A percentile compares a stretch with the other conserved stretches of the same genome.
phyloP scores from a whole-genome alignment of 2,329 filamentous ascomycete species.

The Hymenoscyphus fructigenus region DNA sequence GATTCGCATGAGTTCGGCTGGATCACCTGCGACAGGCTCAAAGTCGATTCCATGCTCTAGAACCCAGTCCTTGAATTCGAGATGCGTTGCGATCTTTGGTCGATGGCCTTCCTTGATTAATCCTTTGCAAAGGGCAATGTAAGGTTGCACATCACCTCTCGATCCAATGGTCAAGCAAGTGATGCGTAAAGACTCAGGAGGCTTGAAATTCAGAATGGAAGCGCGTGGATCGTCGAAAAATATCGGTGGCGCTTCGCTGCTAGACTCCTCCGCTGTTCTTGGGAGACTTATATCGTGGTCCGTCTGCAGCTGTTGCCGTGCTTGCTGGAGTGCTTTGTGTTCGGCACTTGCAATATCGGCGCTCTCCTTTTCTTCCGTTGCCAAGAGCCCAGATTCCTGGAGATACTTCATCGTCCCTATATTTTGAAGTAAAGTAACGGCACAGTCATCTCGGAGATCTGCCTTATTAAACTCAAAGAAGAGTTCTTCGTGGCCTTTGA shows the following conservation, averaged over 20 bases:
- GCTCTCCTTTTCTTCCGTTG: conserved; percentile 66
- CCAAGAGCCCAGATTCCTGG: conserved; percentile 66
- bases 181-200: conserved; percentile 72
- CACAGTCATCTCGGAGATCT: conserved; percentile 84
- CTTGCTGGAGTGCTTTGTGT: conserved; percentile 75
- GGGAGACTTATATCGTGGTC: conserved; percentile 53
- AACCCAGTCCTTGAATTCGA: conserved; percentile 86
- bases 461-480: conserved; percentile 88
- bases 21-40: conserved; percentile 82
- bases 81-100: conserved; percentile 85
- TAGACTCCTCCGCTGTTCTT: conserved; percentile 44
- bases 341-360: conserved; percentile 77
- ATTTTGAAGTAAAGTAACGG: conserved; percentile 73
- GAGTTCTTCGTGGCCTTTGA: conserved; percentile 89
- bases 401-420: conserved; percentile 72
- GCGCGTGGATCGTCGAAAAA: conserved; percentile 86
- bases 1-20: conserved; percentile 89
- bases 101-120: conserved; percentile 84
- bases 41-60: conserved; percentile 94
- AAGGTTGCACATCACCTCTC: conserved; percentile 93
- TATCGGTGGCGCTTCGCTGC: conserved; percentile 66
- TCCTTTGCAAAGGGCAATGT: conserved; percentile 93
- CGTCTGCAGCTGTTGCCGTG: conserved; percentile 55
- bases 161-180: conserved; percentile 96
- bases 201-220: conserved; percentile 90